phyloP scores from a whole-genome alignment of 2,329 filamentous ascomycete species.

The Fusarium aywerte region DNA sequence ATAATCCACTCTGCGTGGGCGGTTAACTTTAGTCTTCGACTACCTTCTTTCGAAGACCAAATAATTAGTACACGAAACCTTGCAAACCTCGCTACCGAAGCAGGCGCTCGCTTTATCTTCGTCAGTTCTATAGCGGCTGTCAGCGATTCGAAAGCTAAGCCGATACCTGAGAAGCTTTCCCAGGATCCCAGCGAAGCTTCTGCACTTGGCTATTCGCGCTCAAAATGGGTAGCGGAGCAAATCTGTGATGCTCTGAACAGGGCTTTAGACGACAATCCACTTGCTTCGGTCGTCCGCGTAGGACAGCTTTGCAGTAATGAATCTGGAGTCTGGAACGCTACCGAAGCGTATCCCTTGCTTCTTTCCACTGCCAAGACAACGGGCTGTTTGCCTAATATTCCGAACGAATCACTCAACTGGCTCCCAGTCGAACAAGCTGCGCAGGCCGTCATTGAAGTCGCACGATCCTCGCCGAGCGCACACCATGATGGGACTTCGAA shows the following conservation, averaged over 20 bases:
- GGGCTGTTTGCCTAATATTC: conserved; percentile 46
- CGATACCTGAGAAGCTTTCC: conserved; percentile 49
- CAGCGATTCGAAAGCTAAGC: conserved; percentile 45
- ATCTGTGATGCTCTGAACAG: conserved; percentile 51
- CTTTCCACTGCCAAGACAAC: conserved; percentile 58
- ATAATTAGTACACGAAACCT: conserved; percentile 59
- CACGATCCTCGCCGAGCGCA: not conserved
- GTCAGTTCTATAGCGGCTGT: conserved; percentile 62
- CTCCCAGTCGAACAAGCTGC: conserved; percentile 60
- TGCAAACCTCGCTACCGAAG: conserved; percentile 49
- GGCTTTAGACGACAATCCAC: fast-evolving
- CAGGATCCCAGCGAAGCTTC: conserved; percentile 39
- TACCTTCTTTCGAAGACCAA: conserved; percentile 62
- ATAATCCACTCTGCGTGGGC: conserved; percentile 65
- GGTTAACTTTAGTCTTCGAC: conserved; percentile 65
- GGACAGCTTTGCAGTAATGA: conserved; percentile 63
- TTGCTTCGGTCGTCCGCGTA: conserved; percentile 54
- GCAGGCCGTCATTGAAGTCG: conserved; percentile 53
- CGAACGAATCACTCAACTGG: conserved; percentile 56
- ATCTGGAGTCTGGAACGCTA: conserved; percentile 62
- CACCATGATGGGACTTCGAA: fast-evolving
- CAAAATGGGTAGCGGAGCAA: conserved; percentile 55
- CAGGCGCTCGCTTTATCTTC: conserved; percentile 55
- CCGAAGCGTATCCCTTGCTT: conserved; percentile 64
- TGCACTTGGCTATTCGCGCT: conserved; percentile 57